Conservation (phyloP, 2,329 filamentous ascomycete genomes). For the Penicillium concentricum region DNA sequence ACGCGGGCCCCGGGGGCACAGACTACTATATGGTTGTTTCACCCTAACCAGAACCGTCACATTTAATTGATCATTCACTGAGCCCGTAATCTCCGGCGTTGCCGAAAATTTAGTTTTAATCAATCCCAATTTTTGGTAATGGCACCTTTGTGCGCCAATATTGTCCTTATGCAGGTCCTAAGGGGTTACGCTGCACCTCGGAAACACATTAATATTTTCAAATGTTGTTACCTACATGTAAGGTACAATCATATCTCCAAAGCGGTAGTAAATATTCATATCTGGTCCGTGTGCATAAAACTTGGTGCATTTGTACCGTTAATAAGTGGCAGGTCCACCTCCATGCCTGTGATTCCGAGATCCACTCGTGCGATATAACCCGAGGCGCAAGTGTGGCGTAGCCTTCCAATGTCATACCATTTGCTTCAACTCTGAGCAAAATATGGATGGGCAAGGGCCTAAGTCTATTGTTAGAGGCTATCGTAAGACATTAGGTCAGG, state of each 20-base stretch:
- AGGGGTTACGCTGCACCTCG: background rate
- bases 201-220: background rate
- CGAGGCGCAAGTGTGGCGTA: constrained; percentile 9
- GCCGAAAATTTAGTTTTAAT: constrained; percentile 14
- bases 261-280: background rate
- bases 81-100: constrained; percentile 21
- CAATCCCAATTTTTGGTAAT: background rate
- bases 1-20: constrained; percentile 16
- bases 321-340: background rate
- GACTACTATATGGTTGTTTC: constrained; percentile 20
- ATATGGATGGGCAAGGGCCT: constrained; percentile 44
- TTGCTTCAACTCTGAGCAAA: constrained; percentile 25
- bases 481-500: background rate
- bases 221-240: no score
- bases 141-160: background rate
- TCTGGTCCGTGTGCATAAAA: background rate
- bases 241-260: no score
- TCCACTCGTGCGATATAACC: constrained; percentile 6
- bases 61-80: constrained; percentile 14
- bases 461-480: constrained; percentile 15
- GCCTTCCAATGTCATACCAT: background rate
- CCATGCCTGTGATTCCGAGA: background rate
- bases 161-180: background rate
- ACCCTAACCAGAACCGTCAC: constrained; percentile 10
- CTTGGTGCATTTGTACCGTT: background rate